These are phyloP conservation scores for Colletotrichum lindemuthianum DNA, from an alignment of 2,329 filamentous ascomycete species.

Conservation along the genomic window DNA sequence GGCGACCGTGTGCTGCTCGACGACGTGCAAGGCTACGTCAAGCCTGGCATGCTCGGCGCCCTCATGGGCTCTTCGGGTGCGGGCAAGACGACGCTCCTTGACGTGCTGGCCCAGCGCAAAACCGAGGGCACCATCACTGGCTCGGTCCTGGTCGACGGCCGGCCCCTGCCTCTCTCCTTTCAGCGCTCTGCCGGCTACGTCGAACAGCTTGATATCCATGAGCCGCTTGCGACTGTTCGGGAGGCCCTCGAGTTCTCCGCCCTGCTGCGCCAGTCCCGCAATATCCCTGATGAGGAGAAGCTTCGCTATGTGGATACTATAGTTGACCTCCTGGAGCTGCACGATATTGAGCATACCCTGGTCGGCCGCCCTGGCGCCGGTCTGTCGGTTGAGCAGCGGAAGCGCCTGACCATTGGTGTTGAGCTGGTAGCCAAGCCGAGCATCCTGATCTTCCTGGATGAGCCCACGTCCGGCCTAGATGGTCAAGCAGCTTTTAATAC, in stretches of 20 bases:
- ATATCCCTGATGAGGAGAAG: constrained; percentile 67
- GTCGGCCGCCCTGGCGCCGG: constrained; percentile 56
- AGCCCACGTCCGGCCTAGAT: constrained; percentile 65
- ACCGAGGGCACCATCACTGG: constrained; percentile 17
- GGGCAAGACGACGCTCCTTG: constrained; percentile 57
- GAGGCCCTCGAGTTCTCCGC: constrained; percentile 76
- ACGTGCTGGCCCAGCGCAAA: constrained; percentile 74
- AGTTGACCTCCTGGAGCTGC: constrained; percentile 71
- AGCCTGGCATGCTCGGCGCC: constrained; percentile 71
- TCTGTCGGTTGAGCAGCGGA: constrained; percentile 62
- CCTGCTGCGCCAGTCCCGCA: constrained; percentile 67
- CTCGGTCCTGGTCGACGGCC: constrained; percentile 38
- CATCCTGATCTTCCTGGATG: constrained; percentile 71
- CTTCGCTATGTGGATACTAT: constrained; percentile 73
- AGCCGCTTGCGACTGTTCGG: constrained; percentile 71
- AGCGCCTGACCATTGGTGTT: constrained; percentile 75
- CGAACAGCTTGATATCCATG: constrained; percentile 46
- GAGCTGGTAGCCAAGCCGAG: constrained; percentile 75
- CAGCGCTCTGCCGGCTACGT: constrained; percentile 23
- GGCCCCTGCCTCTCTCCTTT: constrained; percentile 15
- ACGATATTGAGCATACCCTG: constrained; percentile 72
- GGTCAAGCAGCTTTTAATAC: constrained; percentile 48
- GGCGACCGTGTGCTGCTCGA: constrained; percentile 67
- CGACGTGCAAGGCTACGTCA: constrained; percentile 75
- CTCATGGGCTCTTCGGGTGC: constrained; percentile 62